Evolutionary conservation across 768 basidiomycete species (phyloP).

Genomic region (Daedalea quercina): DNA sequence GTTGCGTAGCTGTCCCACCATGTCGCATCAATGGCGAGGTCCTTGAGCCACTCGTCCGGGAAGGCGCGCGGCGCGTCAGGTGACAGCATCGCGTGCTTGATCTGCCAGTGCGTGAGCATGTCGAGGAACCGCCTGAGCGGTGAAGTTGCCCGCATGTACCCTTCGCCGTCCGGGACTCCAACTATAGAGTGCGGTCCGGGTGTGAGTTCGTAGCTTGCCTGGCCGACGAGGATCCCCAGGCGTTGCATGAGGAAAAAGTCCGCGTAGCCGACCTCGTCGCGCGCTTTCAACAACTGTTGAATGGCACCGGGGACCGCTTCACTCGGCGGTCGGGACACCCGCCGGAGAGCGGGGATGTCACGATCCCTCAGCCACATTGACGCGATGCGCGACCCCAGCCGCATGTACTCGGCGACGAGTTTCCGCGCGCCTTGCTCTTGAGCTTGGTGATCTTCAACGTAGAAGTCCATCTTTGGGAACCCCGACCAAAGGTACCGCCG

Average conservation of each 20-base stretch:
- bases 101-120: conserved; percentile 86
- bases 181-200: conserved; percentile 63
- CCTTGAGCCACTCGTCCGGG: conserved; percentile 34
- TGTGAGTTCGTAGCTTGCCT: conserved; percentile 39
- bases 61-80: conserved; percentile 32
- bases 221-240: conserved; percentile 26
- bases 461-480: conserved; percentile 46
- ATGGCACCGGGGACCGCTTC: conserved; percentile 27
- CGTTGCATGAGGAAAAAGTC: conserved; percentile 29
- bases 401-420: conserved; percentile 78
- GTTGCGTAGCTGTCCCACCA: conserved; percentile 29
- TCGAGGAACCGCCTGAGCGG: conserved; percentile 85
- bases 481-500: conserved; percentile 28
- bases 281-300: conserved; percentile 39
- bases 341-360: conserved; percentile 57
- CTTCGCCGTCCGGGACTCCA: conserved; percentile 65
- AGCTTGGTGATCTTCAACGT: conserved; percentile 24
- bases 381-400: conserved; percentile 67
- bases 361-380: conserved; percentile 63
- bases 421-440: conserved; percentile 37
- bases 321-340: conserved; percentile 31
- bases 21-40: conserved; percentile 32
- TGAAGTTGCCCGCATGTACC: conserved; percentile 80
- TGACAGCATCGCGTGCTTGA: conserved; percentile 66
- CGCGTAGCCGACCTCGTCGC: conserved; percentile 42